Conservation (phyloP, 2,329 filamentous ascomycete species). For the Scleromitrula shiraiana region DNA sequence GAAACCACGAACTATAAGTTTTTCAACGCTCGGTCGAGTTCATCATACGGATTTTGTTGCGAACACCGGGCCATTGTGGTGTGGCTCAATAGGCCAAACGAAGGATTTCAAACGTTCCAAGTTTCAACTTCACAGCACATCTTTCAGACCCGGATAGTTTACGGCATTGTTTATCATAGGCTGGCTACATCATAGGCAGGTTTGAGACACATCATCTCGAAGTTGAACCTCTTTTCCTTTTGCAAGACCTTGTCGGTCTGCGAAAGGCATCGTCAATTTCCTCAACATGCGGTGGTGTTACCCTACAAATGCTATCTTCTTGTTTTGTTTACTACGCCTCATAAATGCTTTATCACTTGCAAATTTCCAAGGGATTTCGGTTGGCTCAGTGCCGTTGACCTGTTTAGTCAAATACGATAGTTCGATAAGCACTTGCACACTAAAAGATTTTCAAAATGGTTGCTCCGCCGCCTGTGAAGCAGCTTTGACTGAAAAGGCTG, state of each 20-base stretch:
- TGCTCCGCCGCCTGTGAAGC: slow-evolving; percentile 24
- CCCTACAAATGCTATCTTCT: slow-evolving; percentile 8
- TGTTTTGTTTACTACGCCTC: slow-evolving; percentile 17
- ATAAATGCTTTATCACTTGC: slow-evolving; percentile 25
- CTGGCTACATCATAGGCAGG: slow-evolving; percentile 3
- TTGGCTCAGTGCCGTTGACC: slow-evolving; percentile 16
- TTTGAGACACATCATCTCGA: slow-evolving; percentile 3
- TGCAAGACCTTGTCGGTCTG: slow-evolving; percentile 1
- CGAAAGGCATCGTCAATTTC: neutral
- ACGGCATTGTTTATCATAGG: slow-evolving; percentile 1
- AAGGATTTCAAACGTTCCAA: slow-evolving; percentile 6
- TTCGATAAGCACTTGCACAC: slow-evolving; percentile 21
- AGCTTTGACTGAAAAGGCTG: slow-evolving; percentile 15
- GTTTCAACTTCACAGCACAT: neutral
- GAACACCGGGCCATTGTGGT: neutral
- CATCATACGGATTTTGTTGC: slow-evolving; percentile 3
- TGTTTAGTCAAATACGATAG: slow-evolving; percentile 24
- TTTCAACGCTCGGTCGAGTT: neutral
- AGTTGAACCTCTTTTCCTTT: neutral
- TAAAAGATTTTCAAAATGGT: slow-evolving; percentile 23
- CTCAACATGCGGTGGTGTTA: slow-evolving; percentile 4
- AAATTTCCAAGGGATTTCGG: slow-evolving; percentile 26
- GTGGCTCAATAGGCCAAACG: neutral
- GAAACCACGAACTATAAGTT: neutral
- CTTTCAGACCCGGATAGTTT: neutral